phyloP scores from a whole-genome alignment of 2,329 filamentous ascomycete genomes.

The Erysiphe neolycopersici region DNA sequence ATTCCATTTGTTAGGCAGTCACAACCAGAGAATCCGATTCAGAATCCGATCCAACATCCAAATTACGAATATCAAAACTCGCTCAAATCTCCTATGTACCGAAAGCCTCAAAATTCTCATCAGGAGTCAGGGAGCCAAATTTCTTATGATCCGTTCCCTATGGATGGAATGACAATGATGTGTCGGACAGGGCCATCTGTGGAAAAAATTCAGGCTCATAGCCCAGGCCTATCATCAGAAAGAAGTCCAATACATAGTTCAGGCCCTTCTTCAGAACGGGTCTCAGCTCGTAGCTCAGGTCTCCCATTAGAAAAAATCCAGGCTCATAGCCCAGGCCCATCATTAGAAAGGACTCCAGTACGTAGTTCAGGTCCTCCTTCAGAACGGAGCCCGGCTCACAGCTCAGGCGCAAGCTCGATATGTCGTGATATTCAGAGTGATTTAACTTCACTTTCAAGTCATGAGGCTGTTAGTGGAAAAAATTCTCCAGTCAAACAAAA shows the following conservation, averaged over 20 bases:
- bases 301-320: too few species aligned
- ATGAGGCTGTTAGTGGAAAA: constrained; percentile 50
- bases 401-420: constrained; percentile 38
- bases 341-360: too few species aligned
- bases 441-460: constrained; percentile 66
- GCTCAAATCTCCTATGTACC: background rate
- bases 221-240: too few species aligned
- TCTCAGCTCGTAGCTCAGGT: constrained; percentile 30
- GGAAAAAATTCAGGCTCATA: too few species aligned
- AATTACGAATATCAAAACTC: background rate
- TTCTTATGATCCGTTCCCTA: constrained; percentile 79
- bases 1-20: background rate
- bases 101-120: constrained; percentile 26
- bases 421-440: constrained; percentile 81
- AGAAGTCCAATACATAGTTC: too few species aligned
- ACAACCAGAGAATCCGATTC: background rate
- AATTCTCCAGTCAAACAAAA: constrained; percentile 45
- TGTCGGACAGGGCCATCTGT: constrained; percentile 43
- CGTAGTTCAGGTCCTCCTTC: constrained; percentile 17
- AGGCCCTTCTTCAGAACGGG: constrained; percentile 30
- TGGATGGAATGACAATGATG: constrained; percentile 94
- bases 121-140: constrained; percentile 28
- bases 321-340: too few species aligned
- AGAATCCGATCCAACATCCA: background rate
- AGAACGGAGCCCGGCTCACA: constrained; percentile 39